phyloP scores from a whole-genome alignment of 2,329 filamentous ascomycete species.

The Exophiala alcalophila region DNA sequence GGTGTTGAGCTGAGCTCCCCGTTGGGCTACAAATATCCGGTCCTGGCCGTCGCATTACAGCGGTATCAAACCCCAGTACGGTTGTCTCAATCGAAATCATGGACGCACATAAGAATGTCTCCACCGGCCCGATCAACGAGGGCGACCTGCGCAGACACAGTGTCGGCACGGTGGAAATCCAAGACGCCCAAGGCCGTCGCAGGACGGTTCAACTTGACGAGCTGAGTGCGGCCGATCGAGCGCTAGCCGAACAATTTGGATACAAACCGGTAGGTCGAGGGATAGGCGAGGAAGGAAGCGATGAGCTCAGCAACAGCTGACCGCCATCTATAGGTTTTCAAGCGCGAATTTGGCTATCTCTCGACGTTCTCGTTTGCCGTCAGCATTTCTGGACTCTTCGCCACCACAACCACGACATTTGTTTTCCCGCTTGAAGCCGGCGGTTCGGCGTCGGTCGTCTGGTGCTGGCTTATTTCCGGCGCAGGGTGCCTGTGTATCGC shows the following conservation, averaged over 20 bases:
- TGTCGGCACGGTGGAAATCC: constrained; percentile 23
- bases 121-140: constrained; percentile 13
- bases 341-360: constrained; percentile 57
- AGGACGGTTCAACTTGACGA: constrained; percentile 30
- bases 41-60: no score
- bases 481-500: constrained; percentile 57
- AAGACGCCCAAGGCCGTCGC: constrained; percentile 23
- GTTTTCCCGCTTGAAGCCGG: constrained; percentile 53
- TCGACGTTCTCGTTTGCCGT: constrained; percentile 62
- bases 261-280: constrained; percentile 33
- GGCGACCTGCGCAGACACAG: constrained; percentile 21
- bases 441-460: constrained; percentile 54
- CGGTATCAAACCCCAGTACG: no score
- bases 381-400: constrained; percentile 55
- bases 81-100: no score
- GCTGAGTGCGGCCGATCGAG: constrained; percentile 31
- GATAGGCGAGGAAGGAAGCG: not conserved
- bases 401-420: constrained; percentile 57
- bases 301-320: not conserved
- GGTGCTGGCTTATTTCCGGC: constrained; percentile 59
- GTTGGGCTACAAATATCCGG: constrained; percentile 9
- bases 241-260: constrained; percentile 34
- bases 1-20: constrained; percentile 17
- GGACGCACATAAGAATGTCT: no score
- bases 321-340: constrained; percentile 41